Conservation (phyloP, 208 protist species). For the Lotmaria passim region DNA sequence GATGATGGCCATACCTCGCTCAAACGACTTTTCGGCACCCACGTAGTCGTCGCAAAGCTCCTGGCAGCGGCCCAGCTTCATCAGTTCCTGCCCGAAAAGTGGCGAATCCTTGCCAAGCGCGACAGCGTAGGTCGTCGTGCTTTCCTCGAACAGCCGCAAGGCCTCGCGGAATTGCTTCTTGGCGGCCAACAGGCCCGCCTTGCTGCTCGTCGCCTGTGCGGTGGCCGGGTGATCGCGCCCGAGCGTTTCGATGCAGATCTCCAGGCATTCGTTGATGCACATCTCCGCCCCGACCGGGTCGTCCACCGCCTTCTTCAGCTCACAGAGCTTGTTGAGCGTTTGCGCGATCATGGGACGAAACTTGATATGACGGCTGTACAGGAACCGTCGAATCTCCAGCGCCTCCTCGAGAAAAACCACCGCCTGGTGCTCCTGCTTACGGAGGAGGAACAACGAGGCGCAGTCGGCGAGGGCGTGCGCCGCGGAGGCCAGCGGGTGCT, state of each 20-base stretch:
- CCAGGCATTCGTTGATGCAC: constrained; percentile 87
- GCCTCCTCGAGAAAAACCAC: constrained; percentile 88
- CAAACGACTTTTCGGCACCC: constrained; percentile 72
- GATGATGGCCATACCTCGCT: constrained; percentile 68
- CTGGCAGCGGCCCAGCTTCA: constrained; percentile 84
- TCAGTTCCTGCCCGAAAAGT: constrained; percentile 76
- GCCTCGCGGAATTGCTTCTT: constrained; percentile 87
- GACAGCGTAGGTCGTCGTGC: constrained; percentile 68
- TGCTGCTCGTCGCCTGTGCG: constrained; percentile 85
- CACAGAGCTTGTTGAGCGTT: constrained; percentile 89
- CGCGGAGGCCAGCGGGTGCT: constrained; percentile 77
- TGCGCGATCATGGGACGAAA: constrained; percentile 91
- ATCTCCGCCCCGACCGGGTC: constrained; percentile 85
- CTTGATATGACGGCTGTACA: constrained; percentile 81
- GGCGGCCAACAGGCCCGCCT: constrained; percentile 76
- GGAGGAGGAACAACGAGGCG: constrained; percentile 80
- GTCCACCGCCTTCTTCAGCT: constrained; percentile 83
- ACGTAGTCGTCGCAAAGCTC: constrained; percentile 80
- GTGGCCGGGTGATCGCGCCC: constrained; percentile 85
- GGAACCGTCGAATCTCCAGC: constrained; percentile 84
- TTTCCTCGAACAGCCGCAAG: constrained; percentile 80
- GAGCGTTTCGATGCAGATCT: constrained; percentile 84
- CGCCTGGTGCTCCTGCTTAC: constrained; percentile 65
- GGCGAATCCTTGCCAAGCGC: constrained; percentile 81
- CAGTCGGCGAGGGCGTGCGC: constrained; percentile 90